Evolutionary conservation across 2,329 filamentous ascomycete species (phyloP).

Genomic region (Penicillium sp.): DNA sequence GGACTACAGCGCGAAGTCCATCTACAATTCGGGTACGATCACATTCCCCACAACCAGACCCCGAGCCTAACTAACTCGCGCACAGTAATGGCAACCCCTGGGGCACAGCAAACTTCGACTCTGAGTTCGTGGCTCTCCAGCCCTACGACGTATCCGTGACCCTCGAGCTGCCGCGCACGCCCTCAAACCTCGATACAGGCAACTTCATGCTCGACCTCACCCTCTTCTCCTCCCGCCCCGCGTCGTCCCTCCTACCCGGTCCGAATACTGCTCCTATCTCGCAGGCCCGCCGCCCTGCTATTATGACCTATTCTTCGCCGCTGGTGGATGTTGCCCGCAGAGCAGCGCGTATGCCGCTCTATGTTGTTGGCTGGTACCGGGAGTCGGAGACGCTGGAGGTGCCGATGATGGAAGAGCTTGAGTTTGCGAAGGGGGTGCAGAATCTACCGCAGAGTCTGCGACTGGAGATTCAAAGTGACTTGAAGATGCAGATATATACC

Average conservation of each 20-base stretch:
- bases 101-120: slow-evolving; percentile 52
- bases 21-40: slow-evolving; percentile 62
- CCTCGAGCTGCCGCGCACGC: slow-evolving; percentile 75
- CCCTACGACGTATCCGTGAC: slow-evolving; percentile 80
- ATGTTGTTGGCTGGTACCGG: slow-evolving; percentile 63
- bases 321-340: slow-evolving; percentile 63
- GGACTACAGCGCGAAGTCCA: slow-evolving; percentile 63
- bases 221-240: slow-evolving; percentile 57
- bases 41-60: neutral
- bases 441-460: slow-evolving; percentile 56
- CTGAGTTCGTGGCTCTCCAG: slow-evolving; percentile 67
- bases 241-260: slow-evolving; percentile 31
- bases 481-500: slow-evolving; percentile 73
- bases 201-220: slow-evolving; percentile 93
- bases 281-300: slow-evolving; percentile 69
- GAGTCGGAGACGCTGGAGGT: slow-evolving; percentile 66
- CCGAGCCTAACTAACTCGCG: neutral
- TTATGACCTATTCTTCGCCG: slow-evolving; percentile 76
- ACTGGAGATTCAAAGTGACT: slow-evolving; percentile 69
- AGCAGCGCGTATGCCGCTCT: slow-evolving; percentile 65
- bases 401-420: slow-evolving; percentile 69
- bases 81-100: slow-evolving; percentile 50
- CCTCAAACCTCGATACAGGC: slow-evolving; percentile 70
- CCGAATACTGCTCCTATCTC: slow-evolving; percentile 53
- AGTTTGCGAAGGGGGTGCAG: slow-evolving; percentile 59